These are phyloP conservation scores for Hypsizygus marmoreus DNA, from an alignment of 768 basidiomycete genomes.

Conservation along the genomic window DNA sequence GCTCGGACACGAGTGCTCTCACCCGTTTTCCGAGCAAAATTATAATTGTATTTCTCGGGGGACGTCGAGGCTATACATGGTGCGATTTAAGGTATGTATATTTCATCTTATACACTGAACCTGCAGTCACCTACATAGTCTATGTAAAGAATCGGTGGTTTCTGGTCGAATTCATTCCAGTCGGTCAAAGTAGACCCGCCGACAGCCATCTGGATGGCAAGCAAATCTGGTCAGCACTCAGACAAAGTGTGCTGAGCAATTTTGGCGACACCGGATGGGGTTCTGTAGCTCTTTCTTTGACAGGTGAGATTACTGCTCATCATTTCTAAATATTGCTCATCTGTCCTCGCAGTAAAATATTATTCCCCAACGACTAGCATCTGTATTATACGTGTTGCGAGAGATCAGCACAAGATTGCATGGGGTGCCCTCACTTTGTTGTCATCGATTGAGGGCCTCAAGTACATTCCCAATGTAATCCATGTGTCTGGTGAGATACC, in stretches of 20 bases:
- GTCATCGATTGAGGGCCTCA: slow-evolving; percentile 56
- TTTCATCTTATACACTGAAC: no score
- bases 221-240: slow-evolving; percentile 67
- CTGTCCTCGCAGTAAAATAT: slow-evolving; percentile 72
- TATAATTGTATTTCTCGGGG: no score
- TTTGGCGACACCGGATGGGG: slow-evolving; percentile 92
- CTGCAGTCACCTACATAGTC: neutral
- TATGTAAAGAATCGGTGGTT: slow-evolving; percentile 78
- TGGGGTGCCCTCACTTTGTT: slow-evolving; percentile 81
- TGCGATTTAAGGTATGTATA: slow-evolving; percentile 22
- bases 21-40: neutral
- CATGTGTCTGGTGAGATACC: slow-evolving; percentile 70
- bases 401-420: slow-evolving; percentile 77
- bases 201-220: slow-evolving; percentile 51
- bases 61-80: slow-evolving; percentile 16
- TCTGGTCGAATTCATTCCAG: slow-evolving; percentile 77
- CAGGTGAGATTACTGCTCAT: slow-evolving; percentile 43
- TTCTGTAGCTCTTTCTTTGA: slow-evolving; percentile 68
- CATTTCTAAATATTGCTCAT: slow-evolving; percentile 4
- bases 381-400: slow-evolving; percentile 82
- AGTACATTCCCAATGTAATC: slow-evolving; percentile 73
- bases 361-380: slow-evolving; percentile 82
- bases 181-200: slow-evolving; percentile 30
- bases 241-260: slow-evolving; percentile 66
- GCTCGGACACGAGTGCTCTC: no score